Conservation (phyloP, 2,329 filamentous ascomycete species). For the Parastagonospora nodorum region DNA sequence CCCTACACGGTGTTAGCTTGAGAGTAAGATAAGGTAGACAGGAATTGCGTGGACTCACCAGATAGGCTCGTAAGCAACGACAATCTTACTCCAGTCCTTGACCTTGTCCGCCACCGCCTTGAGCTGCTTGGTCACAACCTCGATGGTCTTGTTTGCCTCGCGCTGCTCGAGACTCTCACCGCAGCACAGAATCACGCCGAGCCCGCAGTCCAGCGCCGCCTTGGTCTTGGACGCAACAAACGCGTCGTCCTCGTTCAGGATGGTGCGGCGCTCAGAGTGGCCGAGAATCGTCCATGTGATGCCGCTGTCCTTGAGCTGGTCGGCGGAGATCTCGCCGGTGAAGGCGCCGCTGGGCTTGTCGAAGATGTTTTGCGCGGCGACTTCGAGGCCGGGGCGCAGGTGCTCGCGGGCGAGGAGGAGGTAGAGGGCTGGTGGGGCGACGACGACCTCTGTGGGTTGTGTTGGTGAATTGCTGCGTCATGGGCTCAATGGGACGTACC, state of each 20-base stretch:
- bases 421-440: conserved; percentile 89
- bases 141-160: conserved; percentile 82
- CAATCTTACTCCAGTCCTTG: conserved; percentile 89
- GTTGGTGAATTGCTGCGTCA: conserved; percentile 6
- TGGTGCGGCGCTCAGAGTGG: conserved; percentile 91
- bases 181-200: conserved; percentile 95
- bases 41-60: conserved; percentile 65
- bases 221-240: conserved; percentile 94
- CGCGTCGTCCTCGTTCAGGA: conserved; percentile 81
- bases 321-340: conserved; percentile 93
- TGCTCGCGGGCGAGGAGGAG: conserved; percentile 83
- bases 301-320: conserved; percentile 85
- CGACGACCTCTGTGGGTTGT: conserved; percentile 78
- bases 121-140: conserved; percentile 84
- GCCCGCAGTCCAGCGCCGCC: conserved; percentile 81
- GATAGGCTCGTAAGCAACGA: conserved; percentile 98
- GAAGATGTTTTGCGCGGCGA: conserved; percentile 95
- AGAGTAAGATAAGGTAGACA: background rate
- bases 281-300: conserved; percentile 92
- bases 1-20: conserved; percentile 50
- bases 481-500: conserved; percentile 58
- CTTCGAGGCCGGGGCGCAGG: conserved; percentile 75
- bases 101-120: conserved; percentile 78
- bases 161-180: conserved; percentile 94
- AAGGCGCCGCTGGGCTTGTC: conserved; percentile 96